A percentile compares a stretch with the other conserved stretches of the same genome.
phyloP scores from a whole-genome alignment of 805 yeast genomes.

The Debaryomyces maramus region DNA sequence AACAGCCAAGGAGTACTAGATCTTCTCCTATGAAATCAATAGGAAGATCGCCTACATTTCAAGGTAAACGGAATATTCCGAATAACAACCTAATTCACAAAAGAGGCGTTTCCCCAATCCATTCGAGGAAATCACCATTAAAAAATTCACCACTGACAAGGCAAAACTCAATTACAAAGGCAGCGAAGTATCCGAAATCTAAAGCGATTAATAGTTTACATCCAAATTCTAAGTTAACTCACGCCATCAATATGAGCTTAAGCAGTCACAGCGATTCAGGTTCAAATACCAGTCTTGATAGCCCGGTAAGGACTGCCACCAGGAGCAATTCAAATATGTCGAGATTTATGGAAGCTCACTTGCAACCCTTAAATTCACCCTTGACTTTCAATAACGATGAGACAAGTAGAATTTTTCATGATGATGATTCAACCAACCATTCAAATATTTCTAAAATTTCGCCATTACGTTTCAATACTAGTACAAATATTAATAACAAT shows the following conservation, averaged over 20 bases:
- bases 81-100: conserved; percentile 11
- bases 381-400: conserved; percentile 7
- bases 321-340: conserved; percentile 5
- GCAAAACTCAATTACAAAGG: conserved; percentile 5
- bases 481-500: conserved; percentile 4
- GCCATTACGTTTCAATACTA: conserved; percentile 12
- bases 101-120: not conserved
- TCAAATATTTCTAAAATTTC: conserved; percentile 11
- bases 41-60: conserved; percentile 6
- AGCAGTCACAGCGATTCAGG: conserved; percentile 8
- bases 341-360: conserved; percentile 8
- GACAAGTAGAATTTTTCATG: not conserved
- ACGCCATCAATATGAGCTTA: conserved; percentile 9
- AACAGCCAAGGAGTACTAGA: not conserved
- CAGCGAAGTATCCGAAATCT: not conserved
- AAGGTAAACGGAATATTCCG: conserved; percentile 4
- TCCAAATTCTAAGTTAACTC: conserved; percentile 11
- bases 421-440: conserved; percentile 5
- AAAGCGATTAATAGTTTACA: conserved; percentile 1
- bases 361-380: conserved; percentile 20
- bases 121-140: conserved; percentile 4
- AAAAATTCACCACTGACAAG: conserved; percentile 3
- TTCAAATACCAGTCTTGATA: conserved; percentile 8
- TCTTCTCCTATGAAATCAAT: conserved; percentile 12
- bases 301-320: conserved; percentile 8